Base-by-base conservation (phyloP, 345 rosid genomes). In the Lumnitzera littorea region DNA sequence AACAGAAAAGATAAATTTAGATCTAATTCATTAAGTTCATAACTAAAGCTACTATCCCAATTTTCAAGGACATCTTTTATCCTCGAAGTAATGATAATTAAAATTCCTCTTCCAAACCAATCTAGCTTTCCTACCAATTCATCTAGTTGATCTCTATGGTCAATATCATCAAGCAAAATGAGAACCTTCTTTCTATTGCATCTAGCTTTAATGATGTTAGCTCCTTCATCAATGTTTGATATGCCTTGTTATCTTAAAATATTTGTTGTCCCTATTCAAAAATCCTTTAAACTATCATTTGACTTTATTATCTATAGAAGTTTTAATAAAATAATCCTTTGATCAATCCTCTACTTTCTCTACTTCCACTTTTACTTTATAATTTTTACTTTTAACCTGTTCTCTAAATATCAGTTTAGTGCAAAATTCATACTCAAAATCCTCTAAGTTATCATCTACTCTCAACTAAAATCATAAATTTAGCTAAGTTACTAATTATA, bases 81-180 rank as follows among this genome's bases (percentile, higher is more conserved):
- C 15, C 58, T 43, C 0, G 69, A 51, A 10, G 69, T 65, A 24
- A 65, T 5, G 11, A 65, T 65, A 29, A 65, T 24, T 47, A 56
- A 50, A 7, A 56, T 65, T 58, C 63, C 63, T 1, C 0, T 1
- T 4, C 63, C 58, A 4, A 65, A 2, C 58, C 63, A 65, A 11
- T 24, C 3, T 4, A 0, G 5, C 1, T 1, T 25, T 16, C 10
- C 12, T 0, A 11, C 5, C 20, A 65, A 43, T 13, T 4, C 46
- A 27, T 15, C 50, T 11, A 51, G 29, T 14, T 58, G 58, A 1
- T 13, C 11, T n/a, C 0, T 13, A 0, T 12, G 0, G 3, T 43
- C 46, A 0, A 65, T 53, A n/a, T 58, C 13, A 0, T 65, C 69
- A 3, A 65, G 46, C 3, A 57, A 10, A 16, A 65, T 53, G 11